Evolutionary conservation across 495 filamentous ascomycete species (phyloP).

Genomic region (Penicillium samsonianum): DNA sequence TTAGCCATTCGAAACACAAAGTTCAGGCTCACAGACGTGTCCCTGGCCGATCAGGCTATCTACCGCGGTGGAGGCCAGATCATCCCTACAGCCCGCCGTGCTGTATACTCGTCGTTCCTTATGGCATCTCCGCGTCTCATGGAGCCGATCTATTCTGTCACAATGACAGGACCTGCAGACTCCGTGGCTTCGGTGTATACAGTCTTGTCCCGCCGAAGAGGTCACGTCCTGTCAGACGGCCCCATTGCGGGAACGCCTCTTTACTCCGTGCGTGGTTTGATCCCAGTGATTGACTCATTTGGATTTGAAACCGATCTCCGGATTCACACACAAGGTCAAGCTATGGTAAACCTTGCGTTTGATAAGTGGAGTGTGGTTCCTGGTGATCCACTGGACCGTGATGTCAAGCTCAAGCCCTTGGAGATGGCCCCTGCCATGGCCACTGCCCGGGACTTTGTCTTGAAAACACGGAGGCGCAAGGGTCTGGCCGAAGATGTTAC

Average conservation of each 20-base stretch:
- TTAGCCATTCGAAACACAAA: constrained; percentile 93
- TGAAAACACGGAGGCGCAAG: constrained; percentile 93
- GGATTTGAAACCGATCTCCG: constrained; percentile 96
- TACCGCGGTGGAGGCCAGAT: constrained; percentile 95
- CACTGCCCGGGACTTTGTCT: constrained; percentile 90
- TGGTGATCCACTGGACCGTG: constrained; percentile 89
- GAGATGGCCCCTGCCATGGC: constrained; percentile 85
- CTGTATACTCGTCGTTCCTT: constrained; percentile 91
- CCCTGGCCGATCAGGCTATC: constrained; percentile 84
- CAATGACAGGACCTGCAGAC: constrained; percentile 91
- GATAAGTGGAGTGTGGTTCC: constrained; percentile 95
- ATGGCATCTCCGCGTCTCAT: constrained; percentile 96
- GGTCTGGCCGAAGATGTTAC: constrained; percentile 93
- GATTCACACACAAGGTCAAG: constrained; percentile 93
- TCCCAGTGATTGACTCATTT: constrained; percentile 95
- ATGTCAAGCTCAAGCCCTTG: constrained; percentile 75
- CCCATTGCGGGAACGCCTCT: constrained; percentile 95
- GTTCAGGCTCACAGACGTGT: constrained; percentile 89
- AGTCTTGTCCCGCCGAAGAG: constrained; percentile 80
- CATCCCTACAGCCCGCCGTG: constrained; percentile 88
- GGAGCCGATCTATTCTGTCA: constrained; percentile 90
- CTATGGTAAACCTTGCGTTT: constrained; percentile 87
- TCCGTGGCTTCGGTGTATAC: constrained; percentile 88
- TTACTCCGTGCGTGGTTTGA: constrained; percentile 83
- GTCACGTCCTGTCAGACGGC: constrained; percentile 89